Evolutionary conservation across 2,329 filamentous ascomycete species (phyloP).

Genomic region (Clonostachys sp.): DNA sequence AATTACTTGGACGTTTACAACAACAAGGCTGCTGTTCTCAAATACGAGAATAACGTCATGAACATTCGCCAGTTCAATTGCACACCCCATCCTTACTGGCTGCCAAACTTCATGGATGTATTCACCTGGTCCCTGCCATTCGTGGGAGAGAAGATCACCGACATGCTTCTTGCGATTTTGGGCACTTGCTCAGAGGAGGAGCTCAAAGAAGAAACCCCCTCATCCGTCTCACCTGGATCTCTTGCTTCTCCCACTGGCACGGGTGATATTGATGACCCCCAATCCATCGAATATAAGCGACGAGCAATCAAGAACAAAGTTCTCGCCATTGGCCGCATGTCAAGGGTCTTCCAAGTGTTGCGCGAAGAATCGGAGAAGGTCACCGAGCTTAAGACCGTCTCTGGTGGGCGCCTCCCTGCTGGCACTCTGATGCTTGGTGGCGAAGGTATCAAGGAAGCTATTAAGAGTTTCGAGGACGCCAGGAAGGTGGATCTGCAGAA

Average conservation of each 20-base stretch:
- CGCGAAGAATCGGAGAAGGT: conserved; percentile 96
- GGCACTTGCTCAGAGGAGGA: conserved; percentile 99
- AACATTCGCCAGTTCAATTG: conserved; percentile 99
- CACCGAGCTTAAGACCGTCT: conserved; percentile 94
- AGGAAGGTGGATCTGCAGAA: conserved; percentile 97
- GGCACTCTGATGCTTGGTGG: conserved; percentile 97
- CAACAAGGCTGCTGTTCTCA: conserved; percentile 98
- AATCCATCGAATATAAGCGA: conserved; percentile 89
- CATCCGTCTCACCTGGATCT: conserved; percentile 64
- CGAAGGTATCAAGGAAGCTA: conserved; percentile 97
- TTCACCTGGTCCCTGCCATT: conserved; percentile 99
- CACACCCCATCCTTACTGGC: conserved; percentile 98
- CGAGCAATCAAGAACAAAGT: conserved; percentile 99
- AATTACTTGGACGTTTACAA: conserved; percentile 99
- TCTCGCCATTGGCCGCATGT: conserved; percentile 90
- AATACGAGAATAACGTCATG: conserved; percentile 99
- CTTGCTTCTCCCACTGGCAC: conserved; percentile 63
- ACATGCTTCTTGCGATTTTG: conserved; percentile 98
- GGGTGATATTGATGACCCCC: conserved; percentile 56
- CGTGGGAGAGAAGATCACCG: conserved; percentile 97
- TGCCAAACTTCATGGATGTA: conserved; percentile 99
- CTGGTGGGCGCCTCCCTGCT: conserved; percentile 85
- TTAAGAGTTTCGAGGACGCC: conserved; percentile 94
- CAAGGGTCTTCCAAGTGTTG: conserved; percentile 95
- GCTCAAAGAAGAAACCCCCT: conserved; percentile 82